phyloP scores from a whole-genome alignment of 1,139 yeast genomes.

The Suhomyces chickasaworum region DNA sequence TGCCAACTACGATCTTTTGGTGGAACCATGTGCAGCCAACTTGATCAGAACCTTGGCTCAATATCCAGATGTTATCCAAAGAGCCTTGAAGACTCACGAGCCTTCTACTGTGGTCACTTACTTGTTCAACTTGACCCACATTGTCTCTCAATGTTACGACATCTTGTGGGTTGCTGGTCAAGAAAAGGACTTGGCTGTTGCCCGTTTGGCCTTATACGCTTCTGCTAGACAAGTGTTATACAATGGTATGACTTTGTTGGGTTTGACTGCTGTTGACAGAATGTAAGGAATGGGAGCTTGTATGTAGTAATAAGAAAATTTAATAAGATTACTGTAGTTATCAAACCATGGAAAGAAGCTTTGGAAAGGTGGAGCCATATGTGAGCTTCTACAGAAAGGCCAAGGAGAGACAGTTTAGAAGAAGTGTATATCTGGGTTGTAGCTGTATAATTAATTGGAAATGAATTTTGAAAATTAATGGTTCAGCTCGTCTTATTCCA shows the following conservation, averaged over 20 bases:
- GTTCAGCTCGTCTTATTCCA: too few relatives aligned
- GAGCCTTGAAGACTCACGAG: slow-evolving; percentile 82
- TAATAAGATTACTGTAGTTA: neutral
- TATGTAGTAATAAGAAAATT: neutral
- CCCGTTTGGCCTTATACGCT: slow-evolving; percentile 90
- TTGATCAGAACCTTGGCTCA: slow-evolving; percentile 81
- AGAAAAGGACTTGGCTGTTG: slow-evolving; percentile 80
- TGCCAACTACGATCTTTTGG: slow-evolving; percentile 73
- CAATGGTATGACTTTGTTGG: slow-evolving; percentile 90
- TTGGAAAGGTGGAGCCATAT: too few relatives aligned
- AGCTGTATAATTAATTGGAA: too few relatives aligned
- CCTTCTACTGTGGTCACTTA: slow-evolving; percentile 95
- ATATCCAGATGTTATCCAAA: slow-evolving; percentile 88
- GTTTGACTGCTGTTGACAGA: slow-evolving; percentile 97
- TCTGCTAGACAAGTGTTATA: slow-evolving; percentile 87
- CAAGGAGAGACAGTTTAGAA: too few relatives aligned
- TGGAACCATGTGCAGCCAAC: slow-evolving; percentile 73
- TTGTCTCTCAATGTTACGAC: slow-evolving; percentile 93
- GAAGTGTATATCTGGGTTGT: too few relatives aligned
- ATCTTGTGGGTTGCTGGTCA: slow-evolving; percentile 98
- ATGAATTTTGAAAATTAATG: too few relatives aligned
- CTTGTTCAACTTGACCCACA: slow-evolving; percentile 87
- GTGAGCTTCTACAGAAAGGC: too few relatives aligned
- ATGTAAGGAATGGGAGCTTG: slow-evolving; percentile 53
- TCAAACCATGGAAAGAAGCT: too few relatives aligned